A percentile compares a stretch with the other conserved stretches of the same genome.
Evolutionary conservation across 179 eudicot genomes (phyloP).

Genomic region (Beta lomatogona): DNA sequence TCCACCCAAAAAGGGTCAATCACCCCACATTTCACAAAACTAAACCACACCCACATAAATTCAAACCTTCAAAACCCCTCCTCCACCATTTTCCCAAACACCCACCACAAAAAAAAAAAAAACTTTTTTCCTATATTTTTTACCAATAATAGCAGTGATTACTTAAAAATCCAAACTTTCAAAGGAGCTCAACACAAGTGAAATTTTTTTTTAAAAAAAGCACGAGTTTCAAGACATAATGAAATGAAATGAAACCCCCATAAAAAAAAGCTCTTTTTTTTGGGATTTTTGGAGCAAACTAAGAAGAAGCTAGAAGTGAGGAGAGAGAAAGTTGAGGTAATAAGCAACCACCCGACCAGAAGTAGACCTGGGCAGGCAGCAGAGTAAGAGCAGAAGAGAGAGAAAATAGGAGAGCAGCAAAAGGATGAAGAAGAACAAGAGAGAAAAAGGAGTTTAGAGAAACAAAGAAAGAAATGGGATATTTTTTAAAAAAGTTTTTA

Average conservation of each 20-base stretch:
- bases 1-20: constrained; percentile 18
- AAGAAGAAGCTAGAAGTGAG: not conserved
- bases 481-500: not conserved
- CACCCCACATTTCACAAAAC: constrained; percentile 35
- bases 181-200: constrained; percentile 12
- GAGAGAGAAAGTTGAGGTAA: constrained; percentile 9
- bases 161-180: not conserved
- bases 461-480: not conserved
- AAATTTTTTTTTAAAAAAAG: constrained; percentile 6
- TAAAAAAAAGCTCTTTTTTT: not conserved
- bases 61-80: constrained; percentile 7
- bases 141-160: constrained; percentile 18
- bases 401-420: constrained; percentile 17
- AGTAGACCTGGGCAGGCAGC: constrained; percentile 46
- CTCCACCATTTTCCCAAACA: constrained; percentile 15
- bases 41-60: constrained; percentile 32
- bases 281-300: not conserved
- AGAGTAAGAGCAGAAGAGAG: constrained; percentile 37
- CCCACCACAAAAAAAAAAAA: constrained; percentile 20
- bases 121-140: not conserved
- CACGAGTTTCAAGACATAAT: constrained; percentile 37
- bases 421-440: constrained; percentile 13
- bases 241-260: not conserved
- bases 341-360: constrained; percentile 45
- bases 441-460: constrained; percentile 1